These are phyloP conservation scores for Acacia melanoxylon DNA, from an alignment of 306 rosid genomes.

Conservation along the genomic window DNA sequence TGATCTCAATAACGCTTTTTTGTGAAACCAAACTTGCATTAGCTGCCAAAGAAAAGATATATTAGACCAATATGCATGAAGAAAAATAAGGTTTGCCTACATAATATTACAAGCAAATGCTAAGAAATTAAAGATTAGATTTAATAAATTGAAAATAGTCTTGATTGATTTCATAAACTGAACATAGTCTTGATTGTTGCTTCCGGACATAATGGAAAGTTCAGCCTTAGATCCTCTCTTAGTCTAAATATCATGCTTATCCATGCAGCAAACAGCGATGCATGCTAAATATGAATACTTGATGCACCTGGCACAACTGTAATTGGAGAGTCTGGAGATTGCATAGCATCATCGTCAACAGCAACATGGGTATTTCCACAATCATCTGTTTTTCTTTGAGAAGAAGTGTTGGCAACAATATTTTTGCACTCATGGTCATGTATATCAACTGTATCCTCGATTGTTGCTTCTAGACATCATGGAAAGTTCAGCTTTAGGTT, in stretches of 20 bases:
- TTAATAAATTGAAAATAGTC: background rate
- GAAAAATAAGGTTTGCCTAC: background rate
- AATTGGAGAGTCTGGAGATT: background rate
- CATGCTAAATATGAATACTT: background rate
- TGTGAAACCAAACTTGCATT: background rate
- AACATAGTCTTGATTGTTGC: background rate
- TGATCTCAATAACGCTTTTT: background rate
- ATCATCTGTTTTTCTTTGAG: background rate
- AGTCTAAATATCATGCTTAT: background rate
- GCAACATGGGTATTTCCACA: background rate
- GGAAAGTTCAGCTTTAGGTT: no score
- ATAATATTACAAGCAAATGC: slow-evolving; percentile 3
- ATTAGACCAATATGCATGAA: slow-evolving; percentile 1
- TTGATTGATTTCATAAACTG: background rate
- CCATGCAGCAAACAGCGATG: background rate
- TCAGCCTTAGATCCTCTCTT: background rate
- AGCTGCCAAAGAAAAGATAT: slow-evolving; percentile 24
- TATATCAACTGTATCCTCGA: no score
- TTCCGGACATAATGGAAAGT: background rate
- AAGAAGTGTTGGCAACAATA: background rate
- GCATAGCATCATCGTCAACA: background rate
- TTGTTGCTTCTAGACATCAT: no score
- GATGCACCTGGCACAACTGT: background rate
- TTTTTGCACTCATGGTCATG: no score
- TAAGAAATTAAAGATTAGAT: slow-evolving; percentile 12